A percentile compares a stretch with the other conserved stretches of the same genome.
phyloP scores from a whole-genome alignment of 1,284 basidiomycete species.

The Ustilago vetiveriae region DNA sequence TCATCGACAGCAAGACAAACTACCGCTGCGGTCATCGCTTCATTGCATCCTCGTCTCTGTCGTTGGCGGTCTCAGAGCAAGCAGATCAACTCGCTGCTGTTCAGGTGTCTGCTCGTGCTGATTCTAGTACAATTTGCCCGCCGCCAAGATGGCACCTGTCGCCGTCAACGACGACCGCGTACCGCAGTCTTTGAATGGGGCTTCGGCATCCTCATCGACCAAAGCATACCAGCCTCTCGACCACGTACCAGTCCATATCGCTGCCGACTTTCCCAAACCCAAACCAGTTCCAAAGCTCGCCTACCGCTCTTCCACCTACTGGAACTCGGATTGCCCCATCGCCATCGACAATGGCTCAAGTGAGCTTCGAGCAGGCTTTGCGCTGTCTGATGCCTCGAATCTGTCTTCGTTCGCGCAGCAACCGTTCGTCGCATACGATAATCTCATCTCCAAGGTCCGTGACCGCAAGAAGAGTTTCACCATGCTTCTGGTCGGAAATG shows the following conservation, averaged over 20 bases:
- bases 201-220: conserved; percentile 18
- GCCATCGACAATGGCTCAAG: conserved; percentile 94
- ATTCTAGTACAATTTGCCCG: no score
- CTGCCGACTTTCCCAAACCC: conserved; percentile 43
- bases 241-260: conserved; percentile 35
- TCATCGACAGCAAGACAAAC: no score
- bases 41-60: no score
- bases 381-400: conserved; percentile 57
- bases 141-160: conserved; percentile 46
- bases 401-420: conserved; percentile 35
- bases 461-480: conserved; percentile 60
- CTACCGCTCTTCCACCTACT: conserved; percentile 50
- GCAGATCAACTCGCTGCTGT: no score
- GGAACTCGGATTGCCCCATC: conserved; percentile 70
- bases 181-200: conserved; percentile 7
- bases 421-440: conserved; percentile 59
- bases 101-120: no score
- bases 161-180: conserved; percentile 32
- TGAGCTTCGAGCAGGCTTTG: conserved; percentile 87
- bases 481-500: conserved; percentile 60
- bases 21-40: no score
- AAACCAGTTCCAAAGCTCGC: conserved; percentile 33
- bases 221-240: conserved; percentile 43
- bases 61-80: no score
- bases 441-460: conserved; percentile 58